Conservation (phyloP, 257 asterid genomes). For the Cynanchum wilfordii region DNA sequence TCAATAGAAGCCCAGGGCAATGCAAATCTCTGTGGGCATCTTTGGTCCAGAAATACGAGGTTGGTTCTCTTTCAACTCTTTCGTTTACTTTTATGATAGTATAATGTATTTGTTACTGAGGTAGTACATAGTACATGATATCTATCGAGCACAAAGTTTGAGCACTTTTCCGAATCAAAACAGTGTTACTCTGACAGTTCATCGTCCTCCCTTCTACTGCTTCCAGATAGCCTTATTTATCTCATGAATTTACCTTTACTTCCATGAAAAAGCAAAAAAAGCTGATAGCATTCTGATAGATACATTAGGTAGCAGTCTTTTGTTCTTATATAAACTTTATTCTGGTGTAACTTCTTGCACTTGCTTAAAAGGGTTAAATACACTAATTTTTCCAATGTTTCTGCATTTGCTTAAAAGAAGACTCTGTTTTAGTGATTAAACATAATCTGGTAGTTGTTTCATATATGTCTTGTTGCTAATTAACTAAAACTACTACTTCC, state of each 20-base stretch:
- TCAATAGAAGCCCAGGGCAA: slow-evolving; percentile 74
- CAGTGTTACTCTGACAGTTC: not conserved
- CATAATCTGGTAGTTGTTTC: not conserved
- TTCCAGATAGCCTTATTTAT: not conserved
- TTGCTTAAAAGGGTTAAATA: too few species aligned
- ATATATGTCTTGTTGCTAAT: not conserved
- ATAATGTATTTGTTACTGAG: not conserved
- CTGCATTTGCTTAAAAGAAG: too few species aligned
- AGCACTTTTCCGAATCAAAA: not conserved
- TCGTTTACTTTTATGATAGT: not conserved
- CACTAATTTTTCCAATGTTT: too few species aligned
- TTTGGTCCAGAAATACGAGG: slow-evolving; percentile 92
- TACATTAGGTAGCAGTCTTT: not conserved
- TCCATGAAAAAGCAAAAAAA: not conserved
- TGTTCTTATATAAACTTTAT: not conserved
- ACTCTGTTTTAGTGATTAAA: not conserved
- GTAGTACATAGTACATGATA: not conserved
- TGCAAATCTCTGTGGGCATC: slow-evolving; percentile 98
- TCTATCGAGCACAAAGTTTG: not conserved
- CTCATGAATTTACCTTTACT: not conserved
- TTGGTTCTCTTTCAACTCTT: slow-evolving; percentile 22
- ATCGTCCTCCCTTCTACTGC: not conserved
- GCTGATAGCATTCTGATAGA: not conserved
- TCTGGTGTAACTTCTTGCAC: not conserved
- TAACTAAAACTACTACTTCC: not conserved